phyloP scores from a whole-genome alignment of 768 basidiomycete species.

The Exidia glandulosa region DNA sequence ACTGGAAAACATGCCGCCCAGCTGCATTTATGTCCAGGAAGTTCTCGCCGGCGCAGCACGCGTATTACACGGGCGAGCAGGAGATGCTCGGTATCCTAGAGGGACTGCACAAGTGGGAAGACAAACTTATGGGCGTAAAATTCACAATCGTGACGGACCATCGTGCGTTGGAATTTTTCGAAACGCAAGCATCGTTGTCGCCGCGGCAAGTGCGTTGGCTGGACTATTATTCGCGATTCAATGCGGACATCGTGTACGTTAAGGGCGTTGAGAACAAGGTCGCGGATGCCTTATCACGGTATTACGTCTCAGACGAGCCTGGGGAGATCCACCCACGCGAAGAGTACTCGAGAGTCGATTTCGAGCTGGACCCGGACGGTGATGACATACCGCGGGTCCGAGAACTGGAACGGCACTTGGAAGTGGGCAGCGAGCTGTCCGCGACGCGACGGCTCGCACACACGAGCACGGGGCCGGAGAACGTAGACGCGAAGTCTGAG shows the following conservation, averaged over 20 bases:
- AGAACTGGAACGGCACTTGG: not conserved
- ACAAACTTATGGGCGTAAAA: not conserved
- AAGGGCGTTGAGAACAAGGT: not conserved
- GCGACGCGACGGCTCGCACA: too few species aligned
- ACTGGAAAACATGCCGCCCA: not conserved
- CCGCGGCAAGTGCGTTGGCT: not conserved
- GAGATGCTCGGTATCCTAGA: not conserved
- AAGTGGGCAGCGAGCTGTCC: too few species aligned
- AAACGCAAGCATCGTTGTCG: not conserved
- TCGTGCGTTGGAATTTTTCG: not conserved
- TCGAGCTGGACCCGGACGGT: conserved; percentile 6
- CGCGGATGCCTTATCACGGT: not conserved
- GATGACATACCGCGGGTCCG: conserved; percentile 2
- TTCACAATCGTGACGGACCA: not conserved
- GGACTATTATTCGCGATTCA: not conserved
- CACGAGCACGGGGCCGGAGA: too few species aligned
- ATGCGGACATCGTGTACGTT: not conserved
- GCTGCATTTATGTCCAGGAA: not conserved
- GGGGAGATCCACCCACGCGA: not conserved
- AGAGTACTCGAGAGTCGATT: conserved; percentile 1
- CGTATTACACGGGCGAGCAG: not conserved
- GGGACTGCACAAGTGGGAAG: not conserved
- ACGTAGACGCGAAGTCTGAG: too few species aligned
- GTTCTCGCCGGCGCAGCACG: not conserved
- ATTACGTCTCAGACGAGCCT: not conserved